These are phyloP conservation scores for Cephaloascus albidus DNA, from an alignment of 805 yeast species.

Conservation along the genomic window DNA sequence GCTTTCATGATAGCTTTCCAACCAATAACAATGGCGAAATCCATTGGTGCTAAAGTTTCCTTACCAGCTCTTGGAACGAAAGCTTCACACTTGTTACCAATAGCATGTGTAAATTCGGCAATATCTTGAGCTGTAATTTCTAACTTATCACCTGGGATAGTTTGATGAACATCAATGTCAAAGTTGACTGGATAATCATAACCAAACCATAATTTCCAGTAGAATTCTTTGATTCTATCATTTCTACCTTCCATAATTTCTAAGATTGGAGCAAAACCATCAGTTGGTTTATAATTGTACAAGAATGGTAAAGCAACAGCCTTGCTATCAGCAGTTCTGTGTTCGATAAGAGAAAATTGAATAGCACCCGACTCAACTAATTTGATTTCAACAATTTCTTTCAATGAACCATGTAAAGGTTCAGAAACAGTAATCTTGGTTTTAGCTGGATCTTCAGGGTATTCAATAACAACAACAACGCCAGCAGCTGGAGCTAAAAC, in stretches of 20 bases:
- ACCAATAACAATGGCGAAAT: conserved; percentile 95
- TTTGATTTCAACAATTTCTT: conserved; percentile 57
- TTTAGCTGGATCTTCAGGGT: conserved; percentile 41
- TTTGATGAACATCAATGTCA: conserved; percentile 60
- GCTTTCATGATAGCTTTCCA: conserved; percentile 98
- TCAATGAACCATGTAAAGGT: conserved; percentile 58
- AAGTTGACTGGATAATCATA: conserved; percentile 47
- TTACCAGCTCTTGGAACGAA: conserved; percentile 84
- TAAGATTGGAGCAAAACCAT: conserved; percentile 92
- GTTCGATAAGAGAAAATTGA: conserved; percentile 71
- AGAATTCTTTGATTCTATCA: conserved; percentile 86
- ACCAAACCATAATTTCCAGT: conserved; percentile 97
- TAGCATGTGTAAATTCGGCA: conserved; percentile 91
- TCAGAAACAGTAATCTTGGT: conserved; percentile 61
- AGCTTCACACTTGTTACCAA: conserved; percentile 95
- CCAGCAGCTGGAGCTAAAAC: conserved; percentile 67
- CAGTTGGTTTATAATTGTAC: conserved; percentile 71
- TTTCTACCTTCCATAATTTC: conserved; percentile 90
- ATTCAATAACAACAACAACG: conserved; percentile 49
- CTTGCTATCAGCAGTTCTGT: conserved; percentile 70
- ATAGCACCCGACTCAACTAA: conserved; percentile 43
- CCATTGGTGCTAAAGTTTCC: conserved; percentile 93
- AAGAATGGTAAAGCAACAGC: conserved; percentile 71
- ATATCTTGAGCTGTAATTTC: conserved; percentile 69
- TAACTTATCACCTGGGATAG: conserved; percentile 61